Evolutionary conservation across 2,329 filamentous ascomycete genomes (phyloP).

Genomic region (Apiospora marii): DNA sequence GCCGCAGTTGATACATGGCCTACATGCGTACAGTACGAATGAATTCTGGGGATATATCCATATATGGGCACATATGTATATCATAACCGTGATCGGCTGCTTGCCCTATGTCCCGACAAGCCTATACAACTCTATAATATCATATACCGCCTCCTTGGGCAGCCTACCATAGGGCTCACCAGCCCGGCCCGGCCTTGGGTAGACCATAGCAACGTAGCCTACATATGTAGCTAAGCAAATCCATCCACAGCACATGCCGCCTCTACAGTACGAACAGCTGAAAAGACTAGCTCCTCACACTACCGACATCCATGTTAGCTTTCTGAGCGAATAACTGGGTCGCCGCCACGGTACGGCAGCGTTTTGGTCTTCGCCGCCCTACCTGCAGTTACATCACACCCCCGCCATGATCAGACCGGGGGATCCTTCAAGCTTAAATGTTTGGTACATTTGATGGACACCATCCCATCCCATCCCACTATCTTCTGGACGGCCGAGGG

Average conservation of each 20-base stretch:
- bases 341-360: conserved; percentile 12
- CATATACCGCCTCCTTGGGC: background rate
- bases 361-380: conserved; percentile 7
- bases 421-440: background rate
- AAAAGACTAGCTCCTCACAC: background rate
- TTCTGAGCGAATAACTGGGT: conserved; percentile 1
- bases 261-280: conserved; percentile 2
- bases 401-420: conserved; percentile 11
- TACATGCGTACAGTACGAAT: background rate
- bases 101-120: background rate
- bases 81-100: background rate
- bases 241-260: background rate
- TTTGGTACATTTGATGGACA: conserved; percentile 14
- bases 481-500: background rate
- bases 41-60: conserved; percentile 12
- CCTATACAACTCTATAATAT: background rate
- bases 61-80: background rate
- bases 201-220: background rate
- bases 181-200: background rate
- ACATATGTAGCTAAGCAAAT: background rate
- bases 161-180: background rate
- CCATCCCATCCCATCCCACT: conserved; percentile 6
- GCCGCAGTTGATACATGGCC: background rate
- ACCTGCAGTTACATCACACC: conserved; percentile 15
- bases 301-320: conserved; percentile 13